Percentiles rank a stretch among this genome's conserved stretches.
Conservation (phyloP, 2,329 filamentous ascomycete species). For the Coniochaeta sp. region DNA sequence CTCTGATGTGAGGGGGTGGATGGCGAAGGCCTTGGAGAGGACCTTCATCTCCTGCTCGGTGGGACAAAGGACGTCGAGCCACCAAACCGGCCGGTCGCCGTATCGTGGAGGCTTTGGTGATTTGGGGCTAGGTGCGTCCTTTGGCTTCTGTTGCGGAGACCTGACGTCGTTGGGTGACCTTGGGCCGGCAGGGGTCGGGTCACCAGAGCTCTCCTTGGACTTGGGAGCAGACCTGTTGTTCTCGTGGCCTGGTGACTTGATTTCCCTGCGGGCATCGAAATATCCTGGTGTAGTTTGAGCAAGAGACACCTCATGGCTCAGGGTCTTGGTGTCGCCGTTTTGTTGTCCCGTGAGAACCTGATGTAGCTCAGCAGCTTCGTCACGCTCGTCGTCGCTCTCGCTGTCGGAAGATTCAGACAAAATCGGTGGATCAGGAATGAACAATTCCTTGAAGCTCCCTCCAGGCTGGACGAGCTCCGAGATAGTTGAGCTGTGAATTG, state of each 20-base stretch:
- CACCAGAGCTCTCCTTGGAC: conserved; percentile 19
- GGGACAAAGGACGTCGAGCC: conserved; percentile 86
- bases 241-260: conserved; percentile 8
- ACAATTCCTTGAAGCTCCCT: conserved; percentile 76
- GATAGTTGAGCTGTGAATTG: conserved; percentile 92
- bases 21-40: conserved; percentile 84
- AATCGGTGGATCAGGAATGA: conserved; percentile 76
- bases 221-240: conserved; percentile 20
- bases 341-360: conserved; percentile 13
- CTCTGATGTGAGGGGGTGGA: conserved; percentile 90
- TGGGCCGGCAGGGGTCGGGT: conserved; percentile 10
- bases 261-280: conserved; percentile 10
- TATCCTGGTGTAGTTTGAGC: conserved; percentile 16
- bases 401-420: conserved; percentile 63
- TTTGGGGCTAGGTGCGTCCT: conserved; percentile 8
- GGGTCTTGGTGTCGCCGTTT: conserved; percentile 33
- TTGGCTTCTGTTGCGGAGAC: conserved; percentile 18
- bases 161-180: conserved; percentile 31
- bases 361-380: conserved; percentile 7
- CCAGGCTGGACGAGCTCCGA: conserved; percentile 86
- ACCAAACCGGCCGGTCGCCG: conserved; percentile 88
- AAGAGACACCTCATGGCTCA: conserved; percentile 39
- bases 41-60: conserved; percentile 95
- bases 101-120: conserved; percentile 33
- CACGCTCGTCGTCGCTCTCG: conserved; percentile 55